Conservation (phyloP, 768 basidiomycete genomes). For the Boletus pseudo-olivaceus region DNA sequence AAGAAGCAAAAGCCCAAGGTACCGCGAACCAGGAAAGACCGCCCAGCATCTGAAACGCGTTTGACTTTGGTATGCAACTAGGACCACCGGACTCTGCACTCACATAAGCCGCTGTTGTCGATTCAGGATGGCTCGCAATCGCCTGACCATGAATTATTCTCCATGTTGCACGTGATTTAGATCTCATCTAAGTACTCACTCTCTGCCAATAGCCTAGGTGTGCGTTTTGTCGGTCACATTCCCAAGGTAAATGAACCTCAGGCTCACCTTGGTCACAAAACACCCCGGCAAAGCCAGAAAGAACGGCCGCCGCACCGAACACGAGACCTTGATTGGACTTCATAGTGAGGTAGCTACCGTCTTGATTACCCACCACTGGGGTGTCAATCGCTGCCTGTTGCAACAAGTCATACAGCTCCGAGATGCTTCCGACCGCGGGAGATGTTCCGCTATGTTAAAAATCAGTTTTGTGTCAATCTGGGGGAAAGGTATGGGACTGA, state of each 20-base stretch:
- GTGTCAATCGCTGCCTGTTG: constrained; percentile 40
- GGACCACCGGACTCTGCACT: constrained; percentile 5
- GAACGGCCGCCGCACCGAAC: constrained; percentile 37
- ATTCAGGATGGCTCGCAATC: constrained; percentile 48
- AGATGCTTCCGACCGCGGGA: constrained; percentile 37
- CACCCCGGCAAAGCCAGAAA: constrained; percentile 44
- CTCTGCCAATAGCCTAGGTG: constrained; percentile 51
- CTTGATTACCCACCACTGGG: constrained; percentile 47
- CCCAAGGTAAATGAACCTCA: not conserved
- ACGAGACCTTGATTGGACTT: constrained; percentile 46
- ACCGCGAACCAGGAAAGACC: constrained; percentile 57
- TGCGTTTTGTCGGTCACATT: not conserved
- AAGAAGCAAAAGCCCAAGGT: constrained; percentile 50
- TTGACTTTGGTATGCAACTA: not conserved
- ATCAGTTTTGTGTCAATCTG: not conserved
- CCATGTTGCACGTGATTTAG: not conserved
- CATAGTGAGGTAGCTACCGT: constrained; percentile 56
- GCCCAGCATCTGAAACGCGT: constrained; percentile 43
- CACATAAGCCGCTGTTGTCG: constrained; percentile 51
- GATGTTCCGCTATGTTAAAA: constrained; percentile 32
- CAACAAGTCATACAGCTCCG: constrained; percentile 45
- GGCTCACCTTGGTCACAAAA: constrained; percentile 48
- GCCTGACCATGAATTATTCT: constrained; percentile 29
- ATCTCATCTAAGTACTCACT: constrained; percentile 21
- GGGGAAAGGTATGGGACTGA: constrained; percentile 13